These are phyloP conservation scores for Penicillium oxalicum DNA, from an alignment of 2,329 filamentous ascomycete genomes.

Conservation along the genomic window DNA sequence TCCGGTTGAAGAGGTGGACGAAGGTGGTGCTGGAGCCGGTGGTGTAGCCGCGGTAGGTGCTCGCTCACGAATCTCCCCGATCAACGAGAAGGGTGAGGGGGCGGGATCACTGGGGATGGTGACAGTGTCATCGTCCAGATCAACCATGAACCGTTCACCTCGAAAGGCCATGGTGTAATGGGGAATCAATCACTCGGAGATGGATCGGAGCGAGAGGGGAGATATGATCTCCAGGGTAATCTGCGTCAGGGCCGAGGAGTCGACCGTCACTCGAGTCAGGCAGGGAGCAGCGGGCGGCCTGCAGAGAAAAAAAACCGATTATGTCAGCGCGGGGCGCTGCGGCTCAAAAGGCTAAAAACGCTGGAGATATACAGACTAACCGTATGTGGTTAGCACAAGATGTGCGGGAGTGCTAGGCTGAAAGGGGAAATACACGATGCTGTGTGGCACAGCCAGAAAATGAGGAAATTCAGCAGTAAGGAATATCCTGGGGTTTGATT, in stretches of 20 bases:
- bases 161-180: constrained; percentile 43
- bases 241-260: too few species aligned
- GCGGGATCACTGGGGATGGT: constrained; percentile 8
- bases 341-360: constrained; percentile 36
- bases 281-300: not conserved
- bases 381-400: constrained; percentile 16
- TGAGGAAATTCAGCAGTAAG: not conserved
- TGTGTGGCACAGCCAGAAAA: constrained; percentile 8
- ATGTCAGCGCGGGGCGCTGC: constrained; percentile 27
- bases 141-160: constrained; percentile 57
- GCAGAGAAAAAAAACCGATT: constrained; percentile 15
- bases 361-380: constrained; percentile 16
- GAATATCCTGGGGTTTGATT: not conserved
- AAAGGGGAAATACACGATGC: constrained; percentile 3
- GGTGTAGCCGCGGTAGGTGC: constrained; percentile 44
- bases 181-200: too few species aligned
- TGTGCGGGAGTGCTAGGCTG: constrained; percentile 14
- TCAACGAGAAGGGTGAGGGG: constrained; percentile 37
- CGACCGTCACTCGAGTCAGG: too few species aligned
- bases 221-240: too few species aligned
- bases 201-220: too few species aligned
- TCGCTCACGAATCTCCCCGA: constrained; percentile 77
- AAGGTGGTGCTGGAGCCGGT: constrained; percentile 49
- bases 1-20: constrained; percentile 53
- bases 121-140: constrained; percentile 49